These are phyloP conservation scores for Myxozyma neotropica DNA, from an alignment of 805 yeast genomes.

Conservation along the genomic window DNA sequence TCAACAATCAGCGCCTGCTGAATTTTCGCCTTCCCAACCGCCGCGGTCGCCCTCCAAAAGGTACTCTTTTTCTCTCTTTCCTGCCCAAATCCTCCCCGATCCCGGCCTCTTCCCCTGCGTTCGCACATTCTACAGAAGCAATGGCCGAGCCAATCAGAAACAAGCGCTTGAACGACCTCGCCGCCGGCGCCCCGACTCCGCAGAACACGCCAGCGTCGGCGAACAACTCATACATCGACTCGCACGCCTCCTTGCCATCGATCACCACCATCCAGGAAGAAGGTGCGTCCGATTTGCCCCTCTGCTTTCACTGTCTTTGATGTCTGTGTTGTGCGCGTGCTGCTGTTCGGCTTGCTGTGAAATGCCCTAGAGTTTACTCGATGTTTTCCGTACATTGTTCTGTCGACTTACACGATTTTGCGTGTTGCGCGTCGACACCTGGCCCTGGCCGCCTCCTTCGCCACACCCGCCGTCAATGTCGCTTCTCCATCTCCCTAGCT, in stretches of 20 bases:
- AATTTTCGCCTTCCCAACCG: constrained; percentile 15
- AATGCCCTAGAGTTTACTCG: background rate
- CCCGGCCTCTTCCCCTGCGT: background rate
- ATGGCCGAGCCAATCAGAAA: constrained; percentile 90
- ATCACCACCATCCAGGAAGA: constrained; percentile 78
- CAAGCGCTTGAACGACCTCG: constrained; percentile 67
- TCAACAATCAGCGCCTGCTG: constrained; percentile 10
- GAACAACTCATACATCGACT: constrained; percentile 56
- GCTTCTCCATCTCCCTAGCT: too few relatives aligned
- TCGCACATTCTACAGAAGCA: background rate
- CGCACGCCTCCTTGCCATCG: constrained; percentile 47
- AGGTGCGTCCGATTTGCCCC: constrained; percentile 39
- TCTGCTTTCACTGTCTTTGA: background rate
- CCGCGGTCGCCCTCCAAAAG: background rate
- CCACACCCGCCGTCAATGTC: background rate
- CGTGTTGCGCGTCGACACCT: constrained; percentile 3
- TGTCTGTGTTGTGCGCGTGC: background rate
- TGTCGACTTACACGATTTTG: background rate
- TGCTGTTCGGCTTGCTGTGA: too few relatives aligned
- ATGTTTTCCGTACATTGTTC: background rate
- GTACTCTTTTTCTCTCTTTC: too few relatives aligned
- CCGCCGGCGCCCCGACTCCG: constrained; percentile 93
- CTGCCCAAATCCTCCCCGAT: background rate
- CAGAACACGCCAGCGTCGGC: constrained; percentile 93
- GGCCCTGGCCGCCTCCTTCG: background rate